These are phyloP conservation scores for Phlyctochytrium planicorne DNA, from an alignment of 192 early-diverging fungal genomes.

Conservation along the genomic window DNA sequence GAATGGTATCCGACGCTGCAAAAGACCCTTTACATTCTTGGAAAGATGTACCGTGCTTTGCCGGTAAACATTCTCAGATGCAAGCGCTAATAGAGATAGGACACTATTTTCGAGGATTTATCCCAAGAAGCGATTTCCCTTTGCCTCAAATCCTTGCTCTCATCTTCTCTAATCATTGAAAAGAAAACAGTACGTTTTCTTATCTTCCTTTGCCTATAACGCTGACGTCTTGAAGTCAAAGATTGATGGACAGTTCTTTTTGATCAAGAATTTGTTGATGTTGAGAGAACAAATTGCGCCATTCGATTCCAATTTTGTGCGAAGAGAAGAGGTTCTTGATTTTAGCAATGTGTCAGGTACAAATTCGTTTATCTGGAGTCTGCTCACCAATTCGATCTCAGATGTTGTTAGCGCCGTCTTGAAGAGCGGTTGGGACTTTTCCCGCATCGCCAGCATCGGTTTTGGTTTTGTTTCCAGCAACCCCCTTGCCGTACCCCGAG, in stretches of 20 bases:
- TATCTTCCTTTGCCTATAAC: too few relatives aligned
- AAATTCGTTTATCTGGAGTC: slow-evolving; percentile 8
- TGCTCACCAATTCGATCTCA: background rate
- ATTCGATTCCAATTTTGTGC: slow-evolving; percentile 76
- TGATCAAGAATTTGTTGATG: slow-evolving; percentile 84
- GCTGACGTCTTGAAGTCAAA: too few relatives aligned
- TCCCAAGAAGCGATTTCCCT: slow-evolving; percentile 79
- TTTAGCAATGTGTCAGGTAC: slow-evolving; percentile 60
- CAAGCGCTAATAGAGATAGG: slow-evolving; percentile 41
- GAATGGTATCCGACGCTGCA: slow-evolving; percentile 84
- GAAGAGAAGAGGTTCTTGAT: slow-evolving; percentile 68
- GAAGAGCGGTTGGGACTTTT: slow-evolving; percentile 28
- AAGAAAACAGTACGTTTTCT: slow-evolving; percentile 45
- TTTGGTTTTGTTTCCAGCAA: slow-evolving; percentile 29
- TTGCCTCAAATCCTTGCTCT: slow-evolving; percentile 60
- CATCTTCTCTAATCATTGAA: slow-evolving; percentile 48
- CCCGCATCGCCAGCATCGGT: slow-evolving; percentile 23
- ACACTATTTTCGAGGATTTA: slow-evolving; percentile 78
- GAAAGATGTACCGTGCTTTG: slow-evolving; percentile 75
- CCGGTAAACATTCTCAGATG: slow-evolving; percentile 45
- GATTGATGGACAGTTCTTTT: slow-evolving; percentile 75
- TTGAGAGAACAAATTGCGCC: slow-evolving; percentile 78
- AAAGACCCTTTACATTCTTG: slow-evolving; percentile 75
- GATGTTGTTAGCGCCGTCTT: slow-evolving; percentile 34
- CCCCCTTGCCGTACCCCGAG: slow-evolving; percentile 37